Conservation (phyloP, 768 basidiomycete species). For the Termitomyces titanicus region DNA sequence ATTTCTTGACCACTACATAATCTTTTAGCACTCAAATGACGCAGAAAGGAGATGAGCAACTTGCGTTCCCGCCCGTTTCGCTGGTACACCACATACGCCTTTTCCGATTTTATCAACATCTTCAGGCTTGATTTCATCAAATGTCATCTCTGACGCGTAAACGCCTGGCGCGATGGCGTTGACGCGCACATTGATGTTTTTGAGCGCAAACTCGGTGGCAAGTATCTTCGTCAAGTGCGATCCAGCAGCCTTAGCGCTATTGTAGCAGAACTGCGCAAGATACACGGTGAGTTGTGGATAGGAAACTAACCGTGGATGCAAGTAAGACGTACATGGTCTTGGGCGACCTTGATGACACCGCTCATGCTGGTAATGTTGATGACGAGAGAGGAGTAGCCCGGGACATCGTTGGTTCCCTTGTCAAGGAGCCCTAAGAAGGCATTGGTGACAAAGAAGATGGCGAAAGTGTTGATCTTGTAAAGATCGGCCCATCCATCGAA, state of each 20-base stretch:
- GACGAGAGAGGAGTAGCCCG: constrained; percentile 58
- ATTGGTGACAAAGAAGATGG: constrained; percentile 73
- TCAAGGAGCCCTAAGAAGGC: constrained; percentile 76
- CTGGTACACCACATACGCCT: constrained; percentile 53
- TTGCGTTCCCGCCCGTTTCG: constrained; percentile 38
- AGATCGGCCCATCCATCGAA: constrained; percentile 60
- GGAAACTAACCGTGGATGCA: background rate
- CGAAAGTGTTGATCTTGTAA: constrained; percentile 67
- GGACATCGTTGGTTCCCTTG: constrained; percentile 60
- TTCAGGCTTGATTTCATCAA: constrained; percentile 35
- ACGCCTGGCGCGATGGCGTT: constrained; percentile 76
- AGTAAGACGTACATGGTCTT: constrained; percentile 64
- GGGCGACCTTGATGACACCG: constrained; percentile 65
- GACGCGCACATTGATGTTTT: constrained; percentile 65
- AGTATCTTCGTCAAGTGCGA: constrained; percentile 76
- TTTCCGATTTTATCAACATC: constrained; percentile 50
- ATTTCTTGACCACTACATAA: constrained; percentile 59
- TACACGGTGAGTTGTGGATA: background rate
- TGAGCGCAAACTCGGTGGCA: constrained; percentile 70
- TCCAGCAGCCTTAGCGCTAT: constrained; percentile 75
- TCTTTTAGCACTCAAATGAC: background rate
- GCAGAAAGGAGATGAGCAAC: background rate
- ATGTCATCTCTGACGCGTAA: constrained; percentile 75
- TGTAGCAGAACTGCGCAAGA: constrained; percentile 66
- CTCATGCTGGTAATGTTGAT: constrained; percentile 81